A percentile compares a stretch with the other conserved stretches of the same genome.
Conservation (phyloP, 495 filamentous ascomycete genomes). For the Geopyxis carbonaria region DNA sequence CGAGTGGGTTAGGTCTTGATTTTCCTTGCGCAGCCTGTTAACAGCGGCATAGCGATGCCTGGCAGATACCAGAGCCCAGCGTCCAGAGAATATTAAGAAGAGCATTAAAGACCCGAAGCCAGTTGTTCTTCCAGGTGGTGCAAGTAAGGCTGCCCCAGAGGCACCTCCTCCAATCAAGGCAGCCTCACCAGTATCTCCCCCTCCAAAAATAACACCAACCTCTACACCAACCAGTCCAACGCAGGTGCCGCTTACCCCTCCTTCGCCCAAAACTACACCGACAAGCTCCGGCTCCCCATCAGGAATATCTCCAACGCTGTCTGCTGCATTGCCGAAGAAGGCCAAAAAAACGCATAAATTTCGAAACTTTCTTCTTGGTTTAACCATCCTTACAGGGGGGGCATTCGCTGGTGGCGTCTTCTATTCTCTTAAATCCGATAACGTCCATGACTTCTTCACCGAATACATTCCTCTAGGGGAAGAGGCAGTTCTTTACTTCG, state of each 20-base stretch:
- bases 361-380: slow-evolving; percentile 49
- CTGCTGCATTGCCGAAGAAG: slow-evolving; percentile 12
- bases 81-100: slow-evolving; percentile 20
- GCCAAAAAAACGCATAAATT: slow-evolving; percentile 57
- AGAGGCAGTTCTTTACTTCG: slow-evolving; percentile 87
- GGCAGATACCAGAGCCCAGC: slow-evolving; percentile 13
- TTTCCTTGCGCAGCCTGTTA: too few relatives aligned
- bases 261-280: slow-evolving; percentile 32
- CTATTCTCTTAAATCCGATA: slow-evolving; percentile 82
- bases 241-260: slow-evolving; percentile 43
- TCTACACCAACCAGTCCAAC: slow-evolving; percentile 41
- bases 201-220: slow-evolving; percentile 13
- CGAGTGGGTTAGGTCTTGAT: too few relatives aligned
- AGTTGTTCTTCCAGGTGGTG: slow-evolving; percentile 40
- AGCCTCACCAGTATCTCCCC: slow-evolving; percentile 22
- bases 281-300: slow-evolving; percentile 29
- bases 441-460: slow-evolving; percentile 98
- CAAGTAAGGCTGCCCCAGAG: slow-evolving; percentile 32
- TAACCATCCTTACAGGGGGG: slow-evolving; percentile 54
- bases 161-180: slow-evolving; percentile 28
- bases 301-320: slow-evolving; percentile 10
- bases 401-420: slow-evolving; percentile 78
- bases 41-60: slow-evolving; percentile 16
- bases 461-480: slow-evolving; percentile 93
- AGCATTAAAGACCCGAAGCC: slow-evolving; percentile 33